Conservation (phyloP, 2,329 filamentous ascomycete species). For the Alternaria triticina region DNA sequence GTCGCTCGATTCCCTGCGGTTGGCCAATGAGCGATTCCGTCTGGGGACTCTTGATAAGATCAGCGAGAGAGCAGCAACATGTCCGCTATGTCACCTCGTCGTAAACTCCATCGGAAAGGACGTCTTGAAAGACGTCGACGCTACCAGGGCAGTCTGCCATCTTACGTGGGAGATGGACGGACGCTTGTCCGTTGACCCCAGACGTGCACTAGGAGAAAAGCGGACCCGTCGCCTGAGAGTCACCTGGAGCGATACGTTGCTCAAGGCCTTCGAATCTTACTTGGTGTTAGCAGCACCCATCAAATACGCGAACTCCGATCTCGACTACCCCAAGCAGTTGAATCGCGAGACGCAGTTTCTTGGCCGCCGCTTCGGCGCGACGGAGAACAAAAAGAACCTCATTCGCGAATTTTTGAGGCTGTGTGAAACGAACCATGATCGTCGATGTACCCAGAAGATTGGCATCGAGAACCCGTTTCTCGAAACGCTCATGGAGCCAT, state of each 20-base stretch:
- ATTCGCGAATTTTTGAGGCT: neutral
- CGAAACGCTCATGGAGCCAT: neutral
- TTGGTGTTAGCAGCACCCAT: neutral
- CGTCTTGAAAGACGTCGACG: neutral
- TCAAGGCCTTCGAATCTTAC: neutral
- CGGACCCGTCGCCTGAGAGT: neutral
- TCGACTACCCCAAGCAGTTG: neutral
- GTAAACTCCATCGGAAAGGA: neutral
- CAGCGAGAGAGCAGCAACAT: neutral
- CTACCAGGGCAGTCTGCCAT: neutral
- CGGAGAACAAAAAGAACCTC: neutral
- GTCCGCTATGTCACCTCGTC: neutral
- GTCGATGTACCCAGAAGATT: neutral
- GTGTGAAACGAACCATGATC: neutral
- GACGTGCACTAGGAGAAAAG: neutral
- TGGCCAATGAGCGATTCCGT: neutral
- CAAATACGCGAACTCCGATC: neutral
- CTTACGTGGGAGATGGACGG: neutral
- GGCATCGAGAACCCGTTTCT: neutral
- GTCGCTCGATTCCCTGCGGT: neutral
- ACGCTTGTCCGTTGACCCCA: rapidly evolving
- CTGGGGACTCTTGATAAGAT: neutral
- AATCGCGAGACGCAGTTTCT: neutral
- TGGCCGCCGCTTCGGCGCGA: neutral
- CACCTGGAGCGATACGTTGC: neutral